phyloP scores from a whole-genome alignment of 148 eudicot species.

The Bassia scoparia region DNA sequence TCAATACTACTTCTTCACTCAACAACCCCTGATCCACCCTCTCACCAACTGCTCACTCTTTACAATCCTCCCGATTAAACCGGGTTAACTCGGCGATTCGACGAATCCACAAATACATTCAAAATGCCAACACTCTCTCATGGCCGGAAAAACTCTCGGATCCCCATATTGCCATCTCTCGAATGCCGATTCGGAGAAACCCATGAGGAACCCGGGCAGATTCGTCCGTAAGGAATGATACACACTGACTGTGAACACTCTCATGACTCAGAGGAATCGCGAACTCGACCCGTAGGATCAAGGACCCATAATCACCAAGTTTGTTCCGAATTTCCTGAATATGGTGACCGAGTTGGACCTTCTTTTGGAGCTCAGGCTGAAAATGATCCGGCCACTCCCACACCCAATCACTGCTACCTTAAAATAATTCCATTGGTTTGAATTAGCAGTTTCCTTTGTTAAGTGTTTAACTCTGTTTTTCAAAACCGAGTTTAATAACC shows the following conservation, averaged over 20 bases:
- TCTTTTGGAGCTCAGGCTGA: constrained; percentile 43
- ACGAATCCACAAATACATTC: constrained; percentile 41
- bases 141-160: constrained; percentile 48
- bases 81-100: constrained; percentile 40
- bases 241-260: constrained; percentile 45
- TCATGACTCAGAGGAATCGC: constrained; percentile 40
- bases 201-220: constrained; percentile 47
- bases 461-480: not conserved
- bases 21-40: constrained; percentile 36
- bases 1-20: constrained; percentile 33
- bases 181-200: constrained; percentile 47
- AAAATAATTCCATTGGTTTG: constrained; percentile 5
- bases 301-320: constrained; percentile 55
- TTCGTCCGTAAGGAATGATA: constrained; percentile 52
- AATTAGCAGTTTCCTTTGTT: not conserved
- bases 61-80: constrained; percentile 45
- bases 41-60: constrained; percentile 40
- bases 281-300: constrained; percentile 43
- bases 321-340: constrained; percentile 39
- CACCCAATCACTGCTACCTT: constrained; percentile 60
- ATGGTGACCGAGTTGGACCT: constrained; percentile 39
- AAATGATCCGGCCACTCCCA: constrained; percentile 42
- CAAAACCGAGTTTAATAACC: too few species aligned
- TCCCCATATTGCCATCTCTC: constrained; percentile 30
- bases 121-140: constrained; percentile 44